Base-by-base conservation (phyloP, 257 asterid genomes). In the Przewalskia tangutica region DNA sequence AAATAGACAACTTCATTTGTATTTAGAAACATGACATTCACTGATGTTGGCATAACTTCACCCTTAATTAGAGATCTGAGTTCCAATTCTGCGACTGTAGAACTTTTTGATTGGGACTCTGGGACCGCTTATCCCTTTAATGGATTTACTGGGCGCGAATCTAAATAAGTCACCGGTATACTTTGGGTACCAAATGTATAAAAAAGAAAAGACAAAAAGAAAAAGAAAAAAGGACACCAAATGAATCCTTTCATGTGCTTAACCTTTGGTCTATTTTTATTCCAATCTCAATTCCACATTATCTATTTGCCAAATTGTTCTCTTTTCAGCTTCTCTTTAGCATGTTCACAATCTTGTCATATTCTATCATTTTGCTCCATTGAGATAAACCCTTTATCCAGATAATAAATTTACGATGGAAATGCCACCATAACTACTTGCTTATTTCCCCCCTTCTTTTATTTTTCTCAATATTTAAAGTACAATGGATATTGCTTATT, bases 301-400 rank as follows among this genome's bases (percentile, higher is more conserved):
- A 20, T 18, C 6, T 14, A 71, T 11, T 46, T 46, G 54, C 40
- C 58, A 71, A 71, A 20, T 46, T 46, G 58, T 48, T 71, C 40
- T 20, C 34, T 42, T 70, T 40, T 8, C 9, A 42, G 58, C 54
- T 58, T 59, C 17, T 32, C 36, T 58, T 17, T 42, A 27, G 32
- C 73, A 82, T 71, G 80, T 82, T 81, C 18, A 23, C 20, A 18
- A 44, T 55, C 23, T 73, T 75, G 66, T 75, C 65, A 75, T 60
- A 10, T 75, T 60, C 65, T 18, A n/a, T 42, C 18, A 50, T 58
- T 82, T 73, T 82, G 73, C 44, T 56, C 20, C 40, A 58, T 17
- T 75, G 38, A 32, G 17, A 75, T 71, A 20, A 73, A 40, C n/a
- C 77, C 18, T n/a, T 73, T 6, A 2, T 68, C 20, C 23, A 9